Evolutionary conservation across 768 basidiomycete species (phyloP).

Genomic region (Exsudoporus frostii): DNA sequence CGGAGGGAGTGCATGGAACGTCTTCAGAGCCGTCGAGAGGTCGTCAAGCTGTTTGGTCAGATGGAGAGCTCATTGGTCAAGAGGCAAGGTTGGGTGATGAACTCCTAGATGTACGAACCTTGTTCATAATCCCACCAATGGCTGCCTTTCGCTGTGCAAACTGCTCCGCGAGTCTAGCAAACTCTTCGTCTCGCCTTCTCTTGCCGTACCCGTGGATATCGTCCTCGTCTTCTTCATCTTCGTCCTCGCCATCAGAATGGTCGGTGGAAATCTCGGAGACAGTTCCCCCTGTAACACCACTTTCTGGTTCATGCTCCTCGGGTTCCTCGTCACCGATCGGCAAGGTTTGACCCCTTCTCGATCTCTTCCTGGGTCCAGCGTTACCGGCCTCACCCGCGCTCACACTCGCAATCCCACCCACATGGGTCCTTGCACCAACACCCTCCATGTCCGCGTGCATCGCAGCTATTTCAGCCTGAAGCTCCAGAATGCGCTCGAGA

Average conservation of each 20-base stretch:
- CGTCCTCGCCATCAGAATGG: slow-evolving; percentile 35
- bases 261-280: slow-evolving; percentile 25
- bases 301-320: slow-evolving; percentile 16
- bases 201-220: slow-evolving; percentile 56
- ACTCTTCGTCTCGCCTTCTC: slow-evolving; percentile 62
- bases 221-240: slow-evolving; percentile 33
- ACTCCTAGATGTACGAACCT: slow-evolving; percentile 39
- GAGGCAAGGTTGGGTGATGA: neutral
- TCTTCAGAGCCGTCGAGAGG: slow-evolving; percentile 35
- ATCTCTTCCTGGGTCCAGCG: slow-evolving; percentile 17
- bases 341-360: slow-evolving; percentile 35
- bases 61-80: neutral
- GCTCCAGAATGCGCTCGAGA: slow-evolving; percentile 62
- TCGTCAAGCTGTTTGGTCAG: slow-evolving; percentile 24
- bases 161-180: slow-evolving; percentile 61
- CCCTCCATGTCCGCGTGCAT: slow-evolving; percentile 78
- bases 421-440: slow-evolving; percentile 28
- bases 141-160: slow-evolving; percentile 69
- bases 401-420: neutral
- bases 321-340: slow-evolving; percentile 29
- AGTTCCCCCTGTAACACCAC: slow-evolving; percentile 8
- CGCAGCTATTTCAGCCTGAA: slow-evolving; percentile 68
- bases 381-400: slow-evolving; percentile 14
- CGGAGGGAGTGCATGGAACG: slow-evolving; percentile 43
- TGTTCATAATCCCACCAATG: slow-evolving; percentile 70